Evolutionary conservation across 2,329 filamentous ascomycete genomes (phyloP).

Genomic region (Lachnellula willkommii): DNA sequence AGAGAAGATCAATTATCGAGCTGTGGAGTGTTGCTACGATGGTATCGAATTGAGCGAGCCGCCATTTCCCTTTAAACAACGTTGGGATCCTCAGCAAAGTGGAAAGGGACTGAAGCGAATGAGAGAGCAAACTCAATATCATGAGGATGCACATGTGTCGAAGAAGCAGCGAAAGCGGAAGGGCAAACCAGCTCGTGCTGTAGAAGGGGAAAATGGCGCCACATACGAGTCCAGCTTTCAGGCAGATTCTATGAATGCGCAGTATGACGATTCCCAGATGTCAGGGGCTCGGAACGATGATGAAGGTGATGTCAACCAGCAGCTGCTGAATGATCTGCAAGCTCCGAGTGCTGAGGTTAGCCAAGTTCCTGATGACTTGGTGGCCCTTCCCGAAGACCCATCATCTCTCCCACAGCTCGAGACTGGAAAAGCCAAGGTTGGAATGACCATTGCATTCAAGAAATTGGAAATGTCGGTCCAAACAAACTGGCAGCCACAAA

Average conservation of each 20-base stretch:
- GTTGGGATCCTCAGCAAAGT: constrained; percentile 75
- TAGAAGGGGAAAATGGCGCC: constrained; percentile 37
- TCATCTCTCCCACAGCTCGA: constrained; percentile 47
- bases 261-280: constrained; percentile 22
- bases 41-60: constrained; percentile 65
- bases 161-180: constrained; percentile 49
- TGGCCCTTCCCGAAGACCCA: constrained; percentile 54
- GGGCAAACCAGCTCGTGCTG: constrained; percentile 34
- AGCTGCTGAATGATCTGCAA: constrained; percentile 24
- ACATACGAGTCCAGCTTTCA: constrained; percentile 29
- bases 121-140: constrained; percentile 36
- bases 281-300: constrained; percentile 18
- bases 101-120: constrained; percentile 47
- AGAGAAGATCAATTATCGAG: constrained; percentile 65
- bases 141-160: constrained; percentile 31
- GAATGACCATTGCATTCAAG: constrained; percentile 66
- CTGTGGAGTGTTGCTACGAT: constrained; percentile 78
- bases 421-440: constrained; percentile 44
- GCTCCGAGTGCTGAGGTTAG: constrained; percentile 31
- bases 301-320: constrained; percentile 30
- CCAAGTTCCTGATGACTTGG: constrained; percentile 56
- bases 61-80: constrained; percentile 83
- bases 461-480: constrained; percentile 55
- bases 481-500: constrained; percentile 61
- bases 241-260: constrained; percentile 27